Conservation (phyloP, 371 early-diverging fungal species). For the Coemansia sp. region DNA sequence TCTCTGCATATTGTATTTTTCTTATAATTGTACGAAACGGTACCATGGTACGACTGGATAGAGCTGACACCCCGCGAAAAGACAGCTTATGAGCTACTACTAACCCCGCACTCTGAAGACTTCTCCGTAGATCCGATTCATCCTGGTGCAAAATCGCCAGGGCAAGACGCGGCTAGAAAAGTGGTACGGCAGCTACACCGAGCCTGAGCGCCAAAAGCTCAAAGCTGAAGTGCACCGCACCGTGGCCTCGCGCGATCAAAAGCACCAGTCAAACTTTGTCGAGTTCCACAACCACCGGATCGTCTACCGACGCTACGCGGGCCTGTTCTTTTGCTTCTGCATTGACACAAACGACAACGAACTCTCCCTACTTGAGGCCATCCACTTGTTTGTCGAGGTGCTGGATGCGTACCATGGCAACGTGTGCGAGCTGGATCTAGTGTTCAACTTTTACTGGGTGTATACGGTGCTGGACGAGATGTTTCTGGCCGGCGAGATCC, state of each 20-base stretch:
- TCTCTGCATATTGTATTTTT: too few species aligned
- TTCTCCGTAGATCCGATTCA: slow-evolving; percentile 76
- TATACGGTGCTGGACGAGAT: slow-evolving; percentile 97
- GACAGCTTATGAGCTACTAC: too few species aligned
- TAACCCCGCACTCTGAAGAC: too few species aligned
- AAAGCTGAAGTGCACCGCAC: slow-evolving; percentile 94
- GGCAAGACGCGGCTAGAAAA: slow-evolving; percentile 96
- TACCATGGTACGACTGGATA: too few species aligned
- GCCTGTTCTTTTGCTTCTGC: slow-evolving; percentile 96
- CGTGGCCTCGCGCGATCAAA: slow-evolving; percentile 94
- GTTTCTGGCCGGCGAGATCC: slow-evolving; percentile 96
- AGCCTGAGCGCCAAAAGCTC: slow-evolving; percentile 90
- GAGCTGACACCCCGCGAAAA: too few species aligned
- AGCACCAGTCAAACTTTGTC: slow-evolving; percentile 94
- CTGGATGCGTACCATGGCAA: slow-evolving; percentile 97
- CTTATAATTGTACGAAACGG: too few species aligned
- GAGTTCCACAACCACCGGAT: slow-evolving; percentile 95
- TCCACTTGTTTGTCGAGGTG: slow-evolving; percentile 98
- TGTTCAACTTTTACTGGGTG: slow-evolving; percentile 97
- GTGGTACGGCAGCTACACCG: slow-evolving; percentile 93
- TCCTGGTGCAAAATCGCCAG: slow-evolving; percentile 96
- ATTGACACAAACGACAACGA: slow-evolving; percentile 97
- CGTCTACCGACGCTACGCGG: slow-evolving; percentile 96
- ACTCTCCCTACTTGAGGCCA: slow-evolving; percentile 89
- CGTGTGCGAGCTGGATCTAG: slow-evolving; percentile 96